Conservation (phyloP, 2,329 filamentous ascomycete genomes). For the Thelonectria rubi region DNA sequence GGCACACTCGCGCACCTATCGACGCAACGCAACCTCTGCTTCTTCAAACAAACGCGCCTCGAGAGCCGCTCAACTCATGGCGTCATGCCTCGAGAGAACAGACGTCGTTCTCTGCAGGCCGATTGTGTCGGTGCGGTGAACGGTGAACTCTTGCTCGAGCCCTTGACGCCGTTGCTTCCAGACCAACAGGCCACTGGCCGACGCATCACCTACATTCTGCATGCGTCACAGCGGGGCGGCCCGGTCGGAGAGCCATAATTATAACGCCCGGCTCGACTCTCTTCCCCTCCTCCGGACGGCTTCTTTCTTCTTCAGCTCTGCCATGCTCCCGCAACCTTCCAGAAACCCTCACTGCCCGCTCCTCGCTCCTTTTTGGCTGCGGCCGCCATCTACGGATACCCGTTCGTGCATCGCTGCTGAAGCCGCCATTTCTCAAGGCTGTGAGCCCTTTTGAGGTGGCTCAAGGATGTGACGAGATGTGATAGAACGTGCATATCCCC, state of each 20-base stretch:
- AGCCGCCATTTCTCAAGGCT: background rate
- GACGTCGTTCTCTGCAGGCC: background rate
- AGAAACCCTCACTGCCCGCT: background rate
- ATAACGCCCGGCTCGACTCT: background rate
- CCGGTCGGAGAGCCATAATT: background rate
- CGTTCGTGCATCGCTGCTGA: slow-evolving; percentile 1
- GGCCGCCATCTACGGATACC: background rate
- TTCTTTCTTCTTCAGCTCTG: background rate
- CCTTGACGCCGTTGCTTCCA: background rate
- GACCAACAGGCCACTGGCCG: background rate
- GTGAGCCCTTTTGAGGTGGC: background rate
- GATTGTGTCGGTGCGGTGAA: too few relatives aligned
- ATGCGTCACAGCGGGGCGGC: background rate
- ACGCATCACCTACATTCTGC: background rate
- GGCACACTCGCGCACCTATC: background rate
- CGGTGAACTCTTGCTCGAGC: background rate
- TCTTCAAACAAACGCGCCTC: too few relatives aligned
- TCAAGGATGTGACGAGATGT: background rate
- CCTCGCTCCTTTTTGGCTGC: background rate
- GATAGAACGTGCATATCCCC: background rate
- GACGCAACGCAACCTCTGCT: too few relatives aligned
- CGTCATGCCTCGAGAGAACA: background rate
- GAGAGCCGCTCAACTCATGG: background rate
- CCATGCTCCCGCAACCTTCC: background rate
- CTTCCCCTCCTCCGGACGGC: background rate